phyloP scores from a whole-genome alignment of 257 asterid genomes.

The Knoxia roxburghii region DNA sequence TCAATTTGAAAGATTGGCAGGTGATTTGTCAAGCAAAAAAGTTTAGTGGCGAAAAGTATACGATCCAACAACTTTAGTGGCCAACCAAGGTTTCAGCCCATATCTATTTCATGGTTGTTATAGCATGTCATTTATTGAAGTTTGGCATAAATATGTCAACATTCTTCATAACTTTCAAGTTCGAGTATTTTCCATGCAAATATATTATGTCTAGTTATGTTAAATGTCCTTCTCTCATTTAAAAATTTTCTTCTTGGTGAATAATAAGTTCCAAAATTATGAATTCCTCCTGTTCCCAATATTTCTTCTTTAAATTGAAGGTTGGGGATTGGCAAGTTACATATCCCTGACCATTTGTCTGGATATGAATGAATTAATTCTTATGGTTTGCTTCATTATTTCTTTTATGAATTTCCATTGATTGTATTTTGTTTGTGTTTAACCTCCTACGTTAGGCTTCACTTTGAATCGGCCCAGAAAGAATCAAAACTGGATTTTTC shows the following conservation, averaged over 20 bases:
- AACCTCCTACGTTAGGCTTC: constrained; percentile 40
- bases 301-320: background rate
- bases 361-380: background rate
- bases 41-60: too few species aligned
- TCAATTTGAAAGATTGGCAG: too few species aligned
- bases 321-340: background rate
- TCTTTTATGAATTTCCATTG: background rate
- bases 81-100: too few species aligned
- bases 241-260: background rate
- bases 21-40: too few species aligned
- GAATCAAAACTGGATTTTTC: constrained; percentile 46
- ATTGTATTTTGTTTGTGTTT: background rate
- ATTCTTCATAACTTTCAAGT: too few species aligned
- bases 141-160: too few species aligned
- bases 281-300: background rate
- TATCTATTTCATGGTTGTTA: too few species aligned
- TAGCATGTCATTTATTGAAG: too few species aligned
- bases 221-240: constrained; percentile 5
- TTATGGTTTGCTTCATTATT: background rate
- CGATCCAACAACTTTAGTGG: too few species aligned
- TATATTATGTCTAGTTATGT: background rate
- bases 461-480: constrained; percentile 66
- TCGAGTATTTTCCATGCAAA: too few species aligned
- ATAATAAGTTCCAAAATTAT: background rate
- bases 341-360: background rate